These are phyloP conservation scores for Coriolopsis trogii DNA, from an alignment of 1,284 basidiomycete species.

Conservation along the genomic window DNA sequence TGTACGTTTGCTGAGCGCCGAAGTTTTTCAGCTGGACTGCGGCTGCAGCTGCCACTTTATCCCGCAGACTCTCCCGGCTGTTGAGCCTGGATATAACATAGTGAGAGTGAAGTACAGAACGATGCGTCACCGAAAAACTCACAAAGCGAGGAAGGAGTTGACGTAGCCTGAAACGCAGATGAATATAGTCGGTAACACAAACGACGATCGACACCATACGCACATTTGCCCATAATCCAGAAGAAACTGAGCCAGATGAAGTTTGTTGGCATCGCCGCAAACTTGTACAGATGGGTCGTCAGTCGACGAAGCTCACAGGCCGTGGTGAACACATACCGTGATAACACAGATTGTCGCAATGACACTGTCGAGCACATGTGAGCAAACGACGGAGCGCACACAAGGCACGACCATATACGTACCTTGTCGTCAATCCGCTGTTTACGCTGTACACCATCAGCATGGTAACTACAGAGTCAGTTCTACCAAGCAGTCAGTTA, in stretches of 20 bases:
- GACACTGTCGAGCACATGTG: slow-evolving; percentile 20
- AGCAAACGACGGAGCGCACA: not conserved
- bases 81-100: slow-evolving; percentile 21
- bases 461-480: slow-evolving; percentile 34
- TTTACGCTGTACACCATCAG: slow-evolving; percentile 38
- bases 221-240: slow-evolving; percentile 38
- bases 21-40: slow-evolving; percentile 21
- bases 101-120: no score
- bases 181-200: no score
- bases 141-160: slow-evolving; percentile 33
- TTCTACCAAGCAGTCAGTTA: slow-evolving; percentile 18
- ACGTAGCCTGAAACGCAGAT: slow-evolving; percentile 28
- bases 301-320: not conserved
- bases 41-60: slow-evolving; percentile 22
- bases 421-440: slow-evolving; percentile 36
- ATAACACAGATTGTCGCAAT: slow-evolving; percentile 32
- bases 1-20: slow-evolving; percentile 10
- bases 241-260: slow-evolving; percentile 37
- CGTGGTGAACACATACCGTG: slow-evolving; percentile 11
- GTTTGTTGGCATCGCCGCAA: slow-evolving; percentile 34
- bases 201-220: not conserved
- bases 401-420: not conserved
- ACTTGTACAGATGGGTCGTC: slow-evolving; percentile 17
- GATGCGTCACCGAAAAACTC: not conserved
- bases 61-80: slow-evolving; percentile 26